phyloP scores from a whole-genome alignment of 2,329 filamentous ascomycete genomes.

The Colletotrichum eleusines region DNA sequence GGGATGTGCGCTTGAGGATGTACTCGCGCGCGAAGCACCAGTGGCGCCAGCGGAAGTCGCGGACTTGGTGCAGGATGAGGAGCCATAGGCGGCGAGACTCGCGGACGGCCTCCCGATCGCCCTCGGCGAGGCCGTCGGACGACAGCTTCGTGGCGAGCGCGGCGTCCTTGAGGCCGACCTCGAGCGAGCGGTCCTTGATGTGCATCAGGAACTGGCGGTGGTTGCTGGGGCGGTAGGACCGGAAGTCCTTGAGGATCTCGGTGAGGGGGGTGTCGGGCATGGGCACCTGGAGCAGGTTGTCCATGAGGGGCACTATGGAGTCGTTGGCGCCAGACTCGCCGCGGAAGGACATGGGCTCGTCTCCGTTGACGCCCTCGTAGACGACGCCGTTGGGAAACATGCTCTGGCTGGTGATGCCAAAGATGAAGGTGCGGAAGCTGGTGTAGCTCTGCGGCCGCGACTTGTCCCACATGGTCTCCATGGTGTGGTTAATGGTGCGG shows the following conservation, averaged over 20 bases:
- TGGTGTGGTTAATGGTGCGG: slow-evolving; percentile 79
- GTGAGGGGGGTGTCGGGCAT: slow-evolving; percentile 94
- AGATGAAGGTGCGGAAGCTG: slow-evolving; percentile 95
- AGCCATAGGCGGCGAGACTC: slow-evolving; percentile 72
- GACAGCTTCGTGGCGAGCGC: slow-evolving; percentile 55
- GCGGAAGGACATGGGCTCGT: slow-evolving; percentile 81
- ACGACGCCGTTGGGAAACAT: slow-evolving; percentile 96
- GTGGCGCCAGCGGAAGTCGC: slow-evolving; percentile 86
- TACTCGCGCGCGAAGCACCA: slow-evolving; percentile 90
- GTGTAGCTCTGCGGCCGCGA: slow-evolving; percentile 88
- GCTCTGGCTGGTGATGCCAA: slow-evolving; percentile 90
- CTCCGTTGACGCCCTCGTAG: slow-evolving; percentile 84
- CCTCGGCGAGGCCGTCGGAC: slow-evolving; percentile 43
- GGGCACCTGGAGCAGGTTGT: slow-evolving; percentile 85
- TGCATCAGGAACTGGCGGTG: slow-evolving; percentile 87
- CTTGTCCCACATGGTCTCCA: slow-evolving; percentile 94
- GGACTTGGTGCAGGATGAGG: slow-evolving; percentile 77
- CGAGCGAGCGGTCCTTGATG: slow-evolving; percentile 66
- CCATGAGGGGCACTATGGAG: slow-evolving; percentile 90
- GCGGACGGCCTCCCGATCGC: slow-evolving; percentile 58
- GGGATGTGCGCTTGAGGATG: slow-evolving; percentile 80
- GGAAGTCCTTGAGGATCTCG: slow-evolving; percentile 88
- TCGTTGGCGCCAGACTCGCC: slow-evolving; percentile 96
- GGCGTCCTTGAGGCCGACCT: slow-evolving; percentile 69
- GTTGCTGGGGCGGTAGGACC: slow-evolving; percentile 88